Evolutionary conservation across 1,284 basidiomycete genomes (phyloP).

Genomic region (Fomitopsis betulina): DNA sequence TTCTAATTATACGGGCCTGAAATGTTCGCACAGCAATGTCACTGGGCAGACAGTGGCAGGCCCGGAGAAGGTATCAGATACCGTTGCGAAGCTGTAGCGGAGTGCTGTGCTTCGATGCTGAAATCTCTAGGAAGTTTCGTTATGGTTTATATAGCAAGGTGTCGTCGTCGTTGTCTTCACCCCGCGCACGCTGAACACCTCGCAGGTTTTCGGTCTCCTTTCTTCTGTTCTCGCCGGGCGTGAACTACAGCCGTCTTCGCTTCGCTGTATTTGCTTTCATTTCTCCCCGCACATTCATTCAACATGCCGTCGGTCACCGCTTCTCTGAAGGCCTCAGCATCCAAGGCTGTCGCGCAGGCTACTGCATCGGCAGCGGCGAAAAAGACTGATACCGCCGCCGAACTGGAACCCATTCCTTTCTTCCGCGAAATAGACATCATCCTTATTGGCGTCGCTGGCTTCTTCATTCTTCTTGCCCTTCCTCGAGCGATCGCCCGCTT

Average conservation of each 20-base stretch:
- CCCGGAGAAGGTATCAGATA: background rate
- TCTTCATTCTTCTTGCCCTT: slow-evolving; percentile 28
- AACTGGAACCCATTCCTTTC: slow-evolving; percentile 19
- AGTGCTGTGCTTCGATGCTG: background rate
- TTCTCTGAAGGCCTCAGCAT: background rate
- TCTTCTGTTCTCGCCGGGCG: slow-evolving; percentile 2
- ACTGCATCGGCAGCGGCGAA: slow-evolving; percentile 6
- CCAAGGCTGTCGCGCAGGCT: background rate
- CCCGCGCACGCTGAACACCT: background rate
- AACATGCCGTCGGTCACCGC: slow-evolving; percentile 1
- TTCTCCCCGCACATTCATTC: slow-evolving; percentile 4
- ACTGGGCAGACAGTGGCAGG: background rate
- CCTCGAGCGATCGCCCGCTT: slow-evolving; percentile 30
- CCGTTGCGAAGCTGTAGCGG: slow-evolving; percentile 1
- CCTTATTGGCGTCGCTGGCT: slow-evolving; percentile 23
- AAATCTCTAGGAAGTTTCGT: background rate
- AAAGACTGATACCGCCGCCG: background rate
- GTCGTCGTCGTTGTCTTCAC: background rate
- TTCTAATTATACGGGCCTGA: background rate
- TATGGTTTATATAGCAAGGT: background rate
- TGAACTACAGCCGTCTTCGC: background rate
- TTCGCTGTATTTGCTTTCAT: slow-evolving; percentile 1
- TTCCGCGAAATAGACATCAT: slow-evolving; percentile 29
- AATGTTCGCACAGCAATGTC: background rate
- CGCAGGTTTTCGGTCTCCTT: background rate